Conservation (phyloP, 371 early-diverging fungal species). For the Batrachochytrium dendrobatidis region DNA sequence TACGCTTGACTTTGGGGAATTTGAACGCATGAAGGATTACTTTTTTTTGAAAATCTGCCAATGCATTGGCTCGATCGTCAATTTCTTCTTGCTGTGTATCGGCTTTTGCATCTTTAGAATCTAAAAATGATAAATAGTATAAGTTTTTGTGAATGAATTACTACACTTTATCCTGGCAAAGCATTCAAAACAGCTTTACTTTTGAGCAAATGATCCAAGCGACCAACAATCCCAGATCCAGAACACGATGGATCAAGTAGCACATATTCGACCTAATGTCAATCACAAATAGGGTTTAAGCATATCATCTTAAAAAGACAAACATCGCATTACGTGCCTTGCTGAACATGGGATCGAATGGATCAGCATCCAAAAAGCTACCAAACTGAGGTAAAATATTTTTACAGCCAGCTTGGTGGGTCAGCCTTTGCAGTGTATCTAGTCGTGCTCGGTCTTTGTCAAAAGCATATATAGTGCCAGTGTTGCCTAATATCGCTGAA, state of each 20-base stretch:
- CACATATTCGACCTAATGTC: constrained; percentile 71
- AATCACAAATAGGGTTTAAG: not conserved
- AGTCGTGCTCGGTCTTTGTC: constrained; percentile 83
- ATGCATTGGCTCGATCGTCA: constrained; percentile 48
- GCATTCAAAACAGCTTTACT: not conserved
- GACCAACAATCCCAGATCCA: constrained; percentile 91
- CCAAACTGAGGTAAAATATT: constrained; percentile 53
- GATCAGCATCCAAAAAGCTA: constrained; percentile 67
- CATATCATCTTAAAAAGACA: no score
- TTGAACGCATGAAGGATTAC: constrained; percentile 60
- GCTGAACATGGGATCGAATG: constrained; percentile 49
- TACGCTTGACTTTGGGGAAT: constrained; percentile 66
- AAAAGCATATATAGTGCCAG: constrained; percentile 89
- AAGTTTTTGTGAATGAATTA: constrained; percentile 2
- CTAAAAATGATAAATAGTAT: not conserved
- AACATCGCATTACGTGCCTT: no score
- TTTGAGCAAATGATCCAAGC: constrained; percentile 69
- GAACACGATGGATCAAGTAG: constrained; percentile 98
- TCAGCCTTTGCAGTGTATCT: constrained; percentile 64
- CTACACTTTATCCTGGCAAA: not conserved
- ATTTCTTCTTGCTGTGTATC: constrained; percentile 18
- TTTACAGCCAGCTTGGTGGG: constrained; percentile 75
- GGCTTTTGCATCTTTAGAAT: constrained; percentile 5
- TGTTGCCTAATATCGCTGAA: constrained; percentile 82
- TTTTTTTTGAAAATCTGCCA: constrained; percentile 45